Conservation (phyloP, 495 filamentous ascomycete species). For the Cercophora scortea region DNA sequence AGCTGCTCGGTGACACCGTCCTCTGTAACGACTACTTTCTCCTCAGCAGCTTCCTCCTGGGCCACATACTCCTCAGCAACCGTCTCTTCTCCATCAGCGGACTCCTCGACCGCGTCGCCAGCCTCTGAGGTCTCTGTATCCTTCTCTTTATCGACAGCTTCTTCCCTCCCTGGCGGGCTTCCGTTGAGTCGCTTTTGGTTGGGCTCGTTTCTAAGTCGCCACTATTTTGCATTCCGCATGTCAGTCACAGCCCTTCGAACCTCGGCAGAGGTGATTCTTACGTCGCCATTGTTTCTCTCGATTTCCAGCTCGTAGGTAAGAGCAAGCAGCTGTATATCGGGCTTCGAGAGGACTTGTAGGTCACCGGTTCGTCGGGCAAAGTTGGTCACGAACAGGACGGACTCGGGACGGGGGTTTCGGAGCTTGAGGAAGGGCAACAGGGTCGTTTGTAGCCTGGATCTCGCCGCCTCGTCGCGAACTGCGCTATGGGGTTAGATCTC, state of each 20-base stretch:
- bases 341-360: conserved; percentile 71
- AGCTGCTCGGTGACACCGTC: conserved; percentile 9
- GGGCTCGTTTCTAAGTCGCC: conserved; percentile 68
- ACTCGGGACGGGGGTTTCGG: conserved; percentile 62
- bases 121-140: conserved; percentile 3
- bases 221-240: conserved; percentile 30
- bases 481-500: background rate
- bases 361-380: conserved; percentile 91
- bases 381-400: conserved; percentile 68
- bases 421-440: conserved; percentile 78
- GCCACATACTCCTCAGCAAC: background rate
- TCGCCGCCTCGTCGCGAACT: conserved; percentile 63
- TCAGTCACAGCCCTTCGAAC: background rate
- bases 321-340: conserved; percentile 83
- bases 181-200: conserved; percentile 73
- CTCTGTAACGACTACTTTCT: conserved; percentile 45
- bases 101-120: conserved; percentile 12
- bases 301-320: conserved; percentile 87
- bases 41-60: conserved; percentile 33
- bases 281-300: conserved; percentile 66
- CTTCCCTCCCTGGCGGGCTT: conserved; percentile 42
- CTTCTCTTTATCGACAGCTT: conserved; percentile 1
- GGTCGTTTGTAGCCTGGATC: conserved; percentile 70
- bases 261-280: conserved; percentile 1
- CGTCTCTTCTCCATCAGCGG: conserved; percentile 25